Conservation (phyloP, 179 eudicot genomes). For the Amaranthus tricolor region DNA sequence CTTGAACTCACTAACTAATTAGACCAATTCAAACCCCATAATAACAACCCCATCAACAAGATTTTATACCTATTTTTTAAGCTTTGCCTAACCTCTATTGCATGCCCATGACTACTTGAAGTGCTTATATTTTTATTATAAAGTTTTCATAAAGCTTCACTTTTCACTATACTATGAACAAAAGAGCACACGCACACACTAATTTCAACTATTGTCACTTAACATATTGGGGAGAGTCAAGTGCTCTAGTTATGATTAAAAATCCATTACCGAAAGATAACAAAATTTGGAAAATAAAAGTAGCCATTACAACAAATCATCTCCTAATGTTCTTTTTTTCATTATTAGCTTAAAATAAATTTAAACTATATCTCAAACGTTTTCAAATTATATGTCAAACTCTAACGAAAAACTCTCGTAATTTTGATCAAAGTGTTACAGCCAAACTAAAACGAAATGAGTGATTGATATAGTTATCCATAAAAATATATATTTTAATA, state of each 20-base stretch:
- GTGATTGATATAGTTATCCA: too few relatives aligned
- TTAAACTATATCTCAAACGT: too few relatives aligned
- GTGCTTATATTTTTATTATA: conserved; percentile 29
- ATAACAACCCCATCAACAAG: conserved; percentile 25
- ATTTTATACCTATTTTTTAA: conserved; percentile 16
- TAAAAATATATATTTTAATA: too few relatives aligned
- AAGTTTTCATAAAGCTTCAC: conserved; percentile 24
- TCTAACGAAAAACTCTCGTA: too few relatives aligned
- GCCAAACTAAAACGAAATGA: too few relatives aligned
- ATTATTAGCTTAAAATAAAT: neutral
- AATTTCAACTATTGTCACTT: conserved; percentile 22
- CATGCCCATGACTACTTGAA: conserved; percentile 18
- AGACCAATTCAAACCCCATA: conserved; percentile 10
- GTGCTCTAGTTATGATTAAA: conserved; percentile 34
- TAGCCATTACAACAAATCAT: conserved; percentile 9
- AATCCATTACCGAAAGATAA: conserved; percentile 27
- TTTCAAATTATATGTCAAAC: too few relatives aligned
- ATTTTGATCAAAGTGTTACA: too few relatives aligned
- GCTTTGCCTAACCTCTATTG: conserved; percentile 12
- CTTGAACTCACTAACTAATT: conserved; percentile 40
- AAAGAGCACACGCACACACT: conserved; percentile 25
- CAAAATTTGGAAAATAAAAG: conserved; percentile 14
- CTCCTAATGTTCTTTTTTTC: neutral
- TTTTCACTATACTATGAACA: conserved; percentile 21
- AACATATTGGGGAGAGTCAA: conserved; percentile 17